Percentiles rank a stretch among this genome's conserved stretches.
phyloP scores from a whole-genome alignment of 495 filamentous ascomycete genomes.

The Hypoxylon subgilvum region DNA sequence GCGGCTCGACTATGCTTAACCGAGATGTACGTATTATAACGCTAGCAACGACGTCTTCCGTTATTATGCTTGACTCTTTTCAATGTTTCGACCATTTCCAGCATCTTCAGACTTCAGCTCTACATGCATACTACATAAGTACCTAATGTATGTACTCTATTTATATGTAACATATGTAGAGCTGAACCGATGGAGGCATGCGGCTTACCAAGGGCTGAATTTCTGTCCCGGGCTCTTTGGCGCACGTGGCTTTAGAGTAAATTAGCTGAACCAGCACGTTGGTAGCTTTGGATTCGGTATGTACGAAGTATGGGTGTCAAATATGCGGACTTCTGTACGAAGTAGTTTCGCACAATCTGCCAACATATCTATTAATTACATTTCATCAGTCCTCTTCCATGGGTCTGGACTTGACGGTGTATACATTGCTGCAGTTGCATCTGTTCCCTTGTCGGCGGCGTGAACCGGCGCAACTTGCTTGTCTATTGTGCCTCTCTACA shows the following conservation, averaged over 20 bases:
- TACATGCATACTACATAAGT: background rate
- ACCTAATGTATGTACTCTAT: too few relatives aligned
- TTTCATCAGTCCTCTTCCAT: too few relatives aligned
- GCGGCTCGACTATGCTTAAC: slow-evolving; percentile 16
- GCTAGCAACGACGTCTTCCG: slow-evolving; percentile 1
- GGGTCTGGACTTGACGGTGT: background rate
- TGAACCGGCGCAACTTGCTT: slow-evolving; percentile 1
- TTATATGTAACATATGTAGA: too few relatives aligned
- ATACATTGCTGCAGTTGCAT: background rate
- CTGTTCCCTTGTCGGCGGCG: too few relatives aligned
- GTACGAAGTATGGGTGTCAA: too few relatives aligned
- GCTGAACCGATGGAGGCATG: too few relatives aligned
- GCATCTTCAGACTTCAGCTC: background rate
- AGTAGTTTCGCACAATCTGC: too few relatives aligned
- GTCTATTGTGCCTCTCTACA: slow-evolving; percentile 17
- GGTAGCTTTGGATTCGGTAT: background rate
- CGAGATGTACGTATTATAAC: slow-evolving; percentile 13
- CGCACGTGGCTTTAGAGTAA: slow-evolving; percentile 21
- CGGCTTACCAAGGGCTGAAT: slow-evolving; percentile 10
- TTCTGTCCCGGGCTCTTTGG: slow-evolving; percentile 11
- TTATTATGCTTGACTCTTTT: slow-evolving; percentile 1
- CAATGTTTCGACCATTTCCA: background rate
- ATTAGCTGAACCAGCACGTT: background rate
- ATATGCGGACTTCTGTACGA: too few relatives aligned
- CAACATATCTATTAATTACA: too few relatives aligned